phyloP scores from a whole-genome alignment of 164 flowering plant genomes.

The Vitis rotundifolia region DNA sequence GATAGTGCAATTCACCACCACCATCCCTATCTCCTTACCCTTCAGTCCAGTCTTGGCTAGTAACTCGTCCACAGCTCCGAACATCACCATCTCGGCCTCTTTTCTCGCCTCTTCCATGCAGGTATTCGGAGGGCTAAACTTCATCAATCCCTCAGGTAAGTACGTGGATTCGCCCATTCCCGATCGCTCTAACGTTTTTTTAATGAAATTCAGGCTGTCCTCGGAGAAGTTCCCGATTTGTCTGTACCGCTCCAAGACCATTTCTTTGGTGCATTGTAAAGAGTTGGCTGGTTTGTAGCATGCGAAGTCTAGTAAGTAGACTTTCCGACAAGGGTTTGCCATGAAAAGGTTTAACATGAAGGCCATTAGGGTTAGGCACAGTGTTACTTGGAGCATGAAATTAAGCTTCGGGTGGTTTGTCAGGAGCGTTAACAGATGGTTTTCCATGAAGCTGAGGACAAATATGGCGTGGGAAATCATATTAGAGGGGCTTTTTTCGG shows the following conservation, averaged over 20 bases:
- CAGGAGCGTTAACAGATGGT: too few relatives aligned
- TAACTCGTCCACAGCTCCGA: conserved; percentile 40
- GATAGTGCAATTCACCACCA: conserved; percentile 39
- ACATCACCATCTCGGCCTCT: conserved; percentile 35
- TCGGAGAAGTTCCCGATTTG: conserved; percentile 1
- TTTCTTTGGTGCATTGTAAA: conserved; percentile 2
- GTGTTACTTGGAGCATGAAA: too few relatives aligned
- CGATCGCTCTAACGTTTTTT: conserved; percentile 22
- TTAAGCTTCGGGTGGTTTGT: too few relatives aligned
- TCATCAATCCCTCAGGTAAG: conserved; percentile 22
- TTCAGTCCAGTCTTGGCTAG: conserved; percentile 26
- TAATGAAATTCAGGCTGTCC: conserved; percentile 18
- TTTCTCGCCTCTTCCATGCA: conserved; percentile 26
- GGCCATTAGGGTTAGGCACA: too few relatives aligned
- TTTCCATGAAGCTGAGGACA: too few relatives aligned
- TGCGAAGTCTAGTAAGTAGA: conserved; percentile 25
- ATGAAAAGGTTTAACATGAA: too few relatives aligned
- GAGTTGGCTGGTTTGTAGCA: conserved; percentile 28
- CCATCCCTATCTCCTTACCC: conserved; percentile 30
- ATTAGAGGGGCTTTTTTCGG: too few relatives aligned
- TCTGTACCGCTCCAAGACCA: conserved; percentile 7
- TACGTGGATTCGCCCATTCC: conserved; percentile 34
- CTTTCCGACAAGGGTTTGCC: too few relatives aligned
- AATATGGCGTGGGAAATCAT: too few relatives aligned
- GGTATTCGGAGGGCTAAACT: conserved; percentile 17